Evolutionary conservation across 169 alveolate species (phyloP), one percentile per base, ranked within the genome.

Genomic region (Toxoplasma gondii): DNA sequence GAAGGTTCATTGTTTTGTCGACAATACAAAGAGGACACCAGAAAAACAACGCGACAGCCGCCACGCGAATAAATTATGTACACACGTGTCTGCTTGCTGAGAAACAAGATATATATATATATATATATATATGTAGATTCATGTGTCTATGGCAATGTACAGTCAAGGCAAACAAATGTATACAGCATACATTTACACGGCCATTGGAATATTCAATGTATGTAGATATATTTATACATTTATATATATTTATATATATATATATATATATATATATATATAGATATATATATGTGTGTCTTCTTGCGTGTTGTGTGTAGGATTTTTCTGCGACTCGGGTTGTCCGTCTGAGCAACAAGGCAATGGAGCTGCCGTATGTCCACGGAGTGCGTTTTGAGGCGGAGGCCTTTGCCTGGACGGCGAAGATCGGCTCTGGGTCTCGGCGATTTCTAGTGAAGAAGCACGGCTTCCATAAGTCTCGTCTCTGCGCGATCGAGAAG

Each of bases 381-480:
- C 96, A 91, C 69, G 96, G 96, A 22, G 96, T 94, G 27, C 91
- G 91, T 16, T 94, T 94, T 81, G 96, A 94, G 58, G 94, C 94
- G 17, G 96, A 83, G 74, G 49, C 90, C 39, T 94, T 94, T 36
- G 92, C 94, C 1, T 91, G 96, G 94, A 84, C 88, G 84, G 96
- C 96, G n/a, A 67, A 44, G 81, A 83, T 94, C 87, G 69, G 94
- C 78, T 87, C 70, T 43, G 94, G 78, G 34, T 83, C 93, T 39
- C 94, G 96, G 49, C 87, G 96, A 12, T 94, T 82, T 49, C 88
- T 94, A 36, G 96, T 91, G 22, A 94, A 94, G 94, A 94, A 94
- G 83, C 93, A 91, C 93, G 94, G 96, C 90, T 94, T 88, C n/a
- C 80, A 78, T 80, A 94, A 94, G 81, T 54, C 96, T 24, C 53